Base-by-base conservation (phyloP, 2,329 filamentous ascomycete genomes). In the Microdochium trichocladiopsis region DNA sequence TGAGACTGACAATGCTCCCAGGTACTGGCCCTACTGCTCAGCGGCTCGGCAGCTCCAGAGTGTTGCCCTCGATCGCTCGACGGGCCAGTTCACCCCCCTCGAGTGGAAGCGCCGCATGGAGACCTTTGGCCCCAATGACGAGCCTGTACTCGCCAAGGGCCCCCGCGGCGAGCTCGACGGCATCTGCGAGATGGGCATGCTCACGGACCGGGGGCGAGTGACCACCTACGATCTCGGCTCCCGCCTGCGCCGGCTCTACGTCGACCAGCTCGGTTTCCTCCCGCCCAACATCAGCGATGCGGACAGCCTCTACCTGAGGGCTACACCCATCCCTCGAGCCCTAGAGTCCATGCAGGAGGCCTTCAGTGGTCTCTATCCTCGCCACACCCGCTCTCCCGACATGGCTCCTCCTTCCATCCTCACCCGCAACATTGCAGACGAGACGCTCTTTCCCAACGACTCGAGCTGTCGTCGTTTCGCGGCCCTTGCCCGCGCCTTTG, bases 11-110 rank as follows among this genome's bases (percentile, higher is more conserved):
- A 37, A 5, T 4, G 14, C 6, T 16, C 18, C 33, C 14, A 37
- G 33, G 49, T 85, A 84, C 70, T 99, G 94, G 94, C 90, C 94
- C 2, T 97, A 96, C 71, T 99, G 94, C 72, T 80, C 82, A 58
- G 82, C 86, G 52, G 88, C 88, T 22, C 80, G 83, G 54, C 84
- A 86, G 58, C 79, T 97, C 65, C 82, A 71, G 55, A 71, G 72
- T 25, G 72, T 69, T 56, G 68, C 82, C 28, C 72, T 82, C 33
- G 70, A 75, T 53, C 68, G 72, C 10, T 58, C 63, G 52, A 60
- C 65, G 9, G 56, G 58, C 37, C 61, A 66, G 33, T 76, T 76
- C 63, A 72, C 71, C 43, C 71, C 72, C 8, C 62, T 82, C 2
- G 76, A 80, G 60, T 86, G 82, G 81, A 77, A 84, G 59, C 82